These are phyloP conservation scores for Diplocarpon mali DNA, from an alignment of 2,329 filamentous ascomycete species.

Conservation along the genomic window DNA sequence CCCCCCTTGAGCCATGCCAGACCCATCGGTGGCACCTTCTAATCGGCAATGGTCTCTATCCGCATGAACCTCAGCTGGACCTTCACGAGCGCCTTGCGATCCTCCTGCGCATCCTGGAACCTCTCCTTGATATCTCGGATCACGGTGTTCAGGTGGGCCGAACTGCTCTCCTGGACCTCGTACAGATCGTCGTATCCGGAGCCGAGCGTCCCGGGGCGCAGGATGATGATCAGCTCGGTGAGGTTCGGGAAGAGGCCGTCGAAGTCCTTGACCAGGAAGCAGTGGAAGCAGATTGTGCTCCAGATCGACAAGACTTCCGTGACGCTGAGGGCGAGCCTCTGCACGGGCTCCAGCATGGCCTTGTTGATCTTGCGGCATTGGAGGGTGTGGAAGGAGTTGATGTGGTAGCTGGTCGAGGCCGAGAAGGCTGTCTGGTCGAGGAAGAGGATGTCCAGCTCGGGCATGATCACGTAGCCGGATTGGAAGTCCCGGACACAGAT, in stretches of 20 bases:
- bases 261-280: neutral
- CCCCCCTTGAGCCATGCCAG: too few relatives aligned
- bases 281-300: slow-evolving; percentile 4
- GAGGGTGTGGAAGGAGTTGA: slow-evolving; percentile 1
- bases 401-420: neutral
- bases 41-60: neutral
- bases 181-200: slow-evolving; percentile 4
- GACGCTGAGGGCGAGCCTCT: slow-evolving; percentile 1
- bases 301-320: neutral
- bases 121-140: neutral
- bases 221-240: slow-evolving; percentile 6
- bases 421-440: slow-evolving; percentile 3
- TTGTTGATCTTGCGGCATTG: neutral
- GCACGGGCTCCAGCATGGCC: neutral
- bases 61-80: slow-evolving; percentile 5
- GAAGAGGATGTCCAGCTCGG: slow-evolving; percentile 1
- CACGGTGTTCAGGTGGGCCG: neutral
- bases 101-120: slow-evolving; percentile 1
- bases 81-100: neutral
- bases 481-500: neutral
- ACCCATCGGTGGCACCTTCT: neutral
- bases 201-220: slow-evolving; percentile 1
- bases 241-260: slow-evolving; percentile 1
- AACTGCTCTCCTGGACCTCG: neutral
- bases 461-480: neutral